A percentile compares a stretch with the other conserved stretches of the same genome.
These are phyloP conservation scores for Cladosporium phlei DNA, from an alignment of 2,329 filamentous ascomycete genomes.

Conservation along the genomic window DNA sequence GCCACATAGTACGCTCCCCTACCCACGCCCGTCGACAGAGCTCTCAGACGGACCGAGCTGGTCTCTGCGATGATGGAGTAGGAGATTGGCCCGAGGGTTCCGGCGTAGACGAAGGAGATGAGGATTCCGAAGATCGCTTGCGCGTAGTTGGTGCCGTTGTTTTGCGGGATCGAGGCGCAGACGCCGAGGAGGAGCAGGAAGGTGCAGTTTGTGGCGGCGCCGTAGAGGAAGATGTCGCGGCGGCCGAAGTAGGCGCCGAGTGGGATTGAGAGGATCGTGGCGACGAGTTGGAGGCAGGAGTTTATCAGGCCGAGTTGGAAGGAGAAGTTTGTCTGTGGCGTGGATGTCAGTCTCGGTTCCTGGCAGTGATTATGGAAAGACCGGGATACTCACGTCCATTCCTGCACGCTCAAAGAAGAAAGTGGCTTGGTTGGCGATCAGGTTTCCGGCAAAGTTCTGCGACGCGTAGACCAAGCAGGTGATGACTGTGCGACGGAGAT, in stretches of 20 bases:
- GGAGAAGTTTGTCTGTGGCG: slow-evolving; percentile 40
- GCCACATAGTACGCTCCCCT: slow-evolving; percentile 73
- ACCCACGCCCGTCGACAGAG: slow-evolving; percentile 85
- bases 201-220: slow-evolving; percentile 58
- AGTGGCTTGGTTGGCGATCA: slow-evolving; percentile 45
- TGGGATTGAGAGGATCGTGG: slow-evolving; percentile 75
- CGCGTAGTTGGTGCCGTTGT: slow-evolving; percentile 56
- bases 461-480: slow-evolving; percentile 52
- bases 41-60: slow-evolving; percentile 76
- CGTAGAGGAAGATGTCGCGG: slow-evolving; percentile 69
- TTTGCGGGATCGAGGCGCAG: slow-evolving; percentile 64
- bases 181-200: slow-evolving; percentile 74
- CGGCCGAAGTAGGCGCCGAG: slow-evolving; percentile 70
- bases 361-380: slow-evolving; percentile 17
- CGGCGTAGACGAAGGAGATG: slow-evolving; percentile 75
- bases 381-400: slow-evolving; percentile 27
- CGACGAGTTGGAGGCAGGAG: slow-evolving; percentile 66
- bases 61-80: slow-evolving; percentile 85
- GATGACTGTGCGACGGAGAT: slow-evolving; percentile 73
- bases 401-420: slow-evolving; percentile 46
- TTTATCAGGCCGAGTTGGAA: slow-evolving; percentile 52
- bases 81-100: slow-evolving; percentile 82
- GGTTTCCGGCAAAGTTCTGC: slow-evolving; percentile 45
- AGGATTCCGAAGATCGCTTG: slow-evolving; percentile 79
- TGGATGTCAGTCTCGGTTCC: slow-evolving; percentile 33